Conservation (phyloP, 192 early-diverging fungal species). For the Pecoramyces ruminantium region DNA sequence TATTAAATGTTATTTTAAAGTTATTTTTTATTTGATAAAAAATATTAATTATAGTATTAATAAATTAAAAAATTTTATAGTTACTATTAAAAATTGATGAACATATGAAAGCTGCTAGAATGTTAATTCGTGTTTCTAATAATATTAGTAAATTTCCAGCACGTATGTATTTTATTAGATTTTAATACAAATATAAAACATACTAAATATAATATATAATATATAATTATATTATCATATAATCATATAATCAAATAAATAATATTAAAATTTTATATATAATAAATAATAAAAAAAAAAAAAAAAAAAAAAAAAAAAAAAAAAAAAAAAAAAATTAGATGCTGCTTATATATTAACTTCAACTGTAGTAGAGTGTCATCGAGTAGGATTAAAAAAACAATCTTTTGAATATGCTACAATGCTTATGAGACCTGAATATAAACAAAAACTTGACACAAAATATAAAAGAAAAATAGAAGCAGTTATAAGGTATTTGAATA, state of each 20-base stretch:
- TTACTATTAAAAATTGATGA: slow-evolving; percentile 22
- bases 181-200: no score
- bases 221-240: no score
- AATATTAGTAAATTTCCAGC: slow-evolving; percentile 35
- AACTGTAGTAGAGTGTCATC: slow-evolving; percentile 36
- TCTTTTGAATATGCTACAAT: slow-evolving; percentile 34
- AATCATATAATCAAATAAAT: no score
- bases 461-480: slow-evolving; percentile 36
- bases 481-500: slow-evolving; percentile 19
- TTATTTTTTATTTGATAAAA: neutral
- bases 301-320: no score
- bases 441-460: slow-evolving; percentile 30
- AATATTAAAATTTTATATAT: no score
- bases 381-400: slow-evolving; percentile 25
- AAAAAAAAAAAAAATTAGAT: slow-evolving; percentile 5
- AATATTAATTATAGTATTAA: no score
- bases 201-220: no score
- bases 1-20: neutral
- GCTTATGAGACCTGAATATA: slow-evolving; percentile 39
- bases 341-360: slow-evolving; percentile 35
- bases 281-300: no score
- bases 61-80: slow-evolving; percentile 9
- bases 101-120: slow-evolving; percentile 23
- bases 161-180: slow-evolving; percentile 7
- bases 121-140: slow-evolving; percentile 36